Percentiles rank a stretch among this genome's conserved stretches.
phyloP scores from a whole-genome alignment of 2,329 filamentous ascomycete genomes.

The Fusarium kyushuense region DNA sequence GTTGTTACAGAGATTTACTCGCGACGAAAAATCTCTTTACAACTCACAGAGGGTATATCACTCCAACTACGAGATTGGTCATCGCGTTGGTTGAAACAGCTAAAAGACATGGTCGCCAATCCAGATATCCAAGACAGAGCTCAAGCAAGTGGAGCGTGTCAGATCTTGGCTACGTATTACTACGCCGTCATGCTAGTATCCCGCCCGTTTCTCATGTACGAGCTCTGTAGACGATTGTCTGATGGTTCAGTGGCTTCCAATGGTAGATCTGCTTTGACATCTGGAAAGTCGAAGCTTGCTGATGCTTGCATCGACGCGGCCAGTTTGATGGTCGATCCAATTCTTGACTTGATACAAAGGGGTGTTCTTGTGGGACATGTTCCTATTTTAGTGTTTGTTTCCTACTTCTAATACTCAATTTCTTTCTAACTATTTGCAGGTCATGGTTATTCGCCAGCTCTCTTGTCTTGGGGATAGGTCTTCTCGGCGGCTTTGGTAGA shows the following conservation, averaged over 20 bases:
- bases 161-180: constrained; percentile 66
- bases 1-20: constrained; percentile 67
- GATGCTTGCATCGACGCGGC: constrained; percentile 68
- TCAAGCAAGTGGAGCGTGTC: constrained; percentile 61
- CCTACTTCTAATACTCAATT: fast-evolving
- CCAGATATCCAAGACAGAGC: constrained; percentile 41
- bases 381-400: constrained; percentile 63
- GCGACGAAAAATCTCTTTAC: constrained; percentile 64
- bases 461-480: constrained; percentile 63
- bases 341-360: constrained; percentile 59
- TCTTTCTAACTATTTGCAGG: constrained; percentile 46
- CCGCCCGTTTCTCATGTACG: constrained; percentile 68
- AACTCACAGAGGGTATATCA: constrained; percentile 66
- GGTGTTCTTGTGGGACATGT: constrained; percentile 59
- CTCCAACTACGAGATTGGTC: constrained; percentile 66
- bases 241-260: constrained; percentile 46
- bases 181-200: constrained; percentile 70
- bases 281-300: constrained; percentile 63
- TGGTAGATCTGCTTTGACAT: constrained; percentile 46
- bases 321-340: constrained; percentile 64
- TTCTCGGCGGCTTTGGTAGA: constrained; percentile 64
- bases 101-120: constrained; percentile 55
- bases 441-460: constrained; percentile 68
- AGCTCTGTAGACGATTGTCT: constrained; percentile 60
- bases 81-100: constrained; percentile 58